phyloP scores from a whole-genome alignment of 2,329 filamentous ascomycete species.

The Xylariaceae sp. region DNA sequence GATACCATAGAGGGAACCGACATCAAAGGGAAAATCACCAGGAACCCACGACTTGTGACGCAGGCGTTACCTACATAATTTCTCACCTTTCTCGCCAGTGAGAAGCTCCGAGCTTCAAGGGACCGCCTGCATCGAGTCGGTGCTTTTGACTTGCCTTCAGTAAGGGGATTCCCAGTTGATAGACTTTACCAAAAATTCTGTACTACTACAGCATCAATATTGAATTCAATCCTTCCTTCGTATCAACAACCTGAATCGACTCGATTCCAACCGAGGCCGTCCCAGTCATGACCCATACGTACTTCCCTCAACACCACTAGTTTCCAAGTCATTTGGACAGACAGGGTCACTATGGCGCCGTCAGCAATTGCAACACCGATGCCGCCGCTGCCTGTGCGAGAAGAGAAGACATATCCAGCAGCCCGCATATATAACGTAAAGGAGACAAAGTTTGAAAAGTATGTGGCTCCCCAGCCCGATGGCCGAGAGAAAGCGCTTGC shows the following conservation, averaged over 20 bases:
- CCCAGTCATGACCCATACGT: conserved; percentile 18
- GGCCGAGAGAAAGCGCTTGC: conserved; percentile 65
- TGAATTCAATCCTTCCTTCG: too few species aligned
- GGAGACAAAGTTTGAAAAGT: conserved; percentile 56
- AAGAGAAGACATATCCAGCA: conserved; percentile 45
- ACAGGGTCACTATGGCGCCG: conserved; percentile 41
- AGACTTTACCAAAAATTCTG: conserved; percentile 3
- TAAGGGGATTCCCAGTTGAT: too few species aligned
- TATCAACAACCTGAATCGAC: too few species aligned
- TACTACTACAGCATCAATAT: conserved; percentile 4
- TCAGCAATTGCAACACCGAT: conserved; percentile 45
- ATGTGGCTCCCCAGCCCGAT: conserved; percentile 51
- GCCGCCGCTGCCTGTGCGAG: conserved; percentile 33
- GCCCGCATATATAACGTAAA: conserved; percentile 55
- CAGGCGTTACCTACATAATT: too few species aligned
- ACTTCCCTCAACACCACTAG: conserved; percentile 8
- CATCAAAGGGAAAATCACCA: too few species aligned
- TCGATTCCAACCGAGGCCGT: neutral
- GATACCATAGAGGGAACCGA: too few species aligned
- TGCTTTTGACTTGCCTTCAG: too few species aligned
- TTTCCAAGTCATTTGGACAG: conserved; percentile 5
- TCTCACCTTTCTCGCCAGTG: too few species aligned
- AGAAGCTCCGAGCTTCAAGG: too few species aligned
- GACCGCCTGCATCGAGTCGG: too few species aligned
- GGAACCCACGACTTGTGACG: too few species aligned